A percentile compares a stretch with the other conserved stretches of the same genome.
phyloP scores from a whole-genome alignment of 2,329 filamentous ascomycete species.

The Coniella vitis region DNA sequence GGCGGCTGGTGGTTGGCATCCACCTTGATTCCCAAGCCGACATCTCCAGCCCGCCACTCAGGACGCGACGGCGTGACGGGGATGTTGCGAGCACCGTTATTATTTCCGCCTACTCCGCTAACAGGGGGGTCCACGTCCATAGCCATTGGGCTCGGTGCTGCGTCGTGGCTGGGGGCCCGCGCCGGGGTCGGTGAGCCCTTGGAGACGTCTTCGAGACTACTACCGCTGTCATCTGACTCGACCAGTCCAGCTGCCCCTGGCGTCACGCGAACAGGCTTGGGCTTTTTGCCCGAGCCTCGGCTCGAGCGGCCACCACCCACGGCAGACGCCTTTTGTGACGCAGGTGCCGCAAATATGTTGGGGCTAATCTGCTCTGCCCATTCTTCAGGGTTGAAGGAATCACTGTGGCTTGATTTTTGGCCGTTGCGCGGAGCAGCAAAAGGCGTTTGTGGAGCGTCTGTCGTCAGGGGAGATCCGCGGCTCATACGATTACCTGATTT shows the following conservation, averaged over 20 bases:
- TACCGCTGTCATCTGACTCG: slow-evolving; percentile 39
- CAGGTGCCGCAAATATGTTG: slow-evolving; percentile 46
- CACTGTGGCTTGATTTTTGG: slow-evolving; percentile 18
- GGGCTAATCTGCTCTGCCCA: slow-evolving; percentile 50
- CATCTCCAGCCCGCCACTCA: slow-evolving; percentile 51
- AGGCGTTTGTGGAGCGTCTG: slow-evolving; percentile 16
- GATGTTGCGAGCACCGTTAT: slow-evolving; percentile 47
- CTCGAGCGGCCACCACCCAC: slow-evolving; percentile 39
- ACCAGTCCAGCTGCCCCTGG: slow-evolving; percentile 38
- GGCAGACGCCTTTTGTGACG: slow-evolving; percentile 29
- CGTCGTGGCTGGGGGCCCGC: slow-evolving; percentile 3
- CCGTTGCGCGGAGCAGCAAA: slow-evolving; percentile 18
- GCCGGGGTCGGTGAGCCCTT: slow-evolving; percentile 18
- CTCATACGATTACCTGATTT: slow-evolving; percentile 34
- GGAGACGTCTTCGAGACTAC: slow-evolving; percentile 27
- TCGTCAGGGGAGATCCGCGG: slow-evolving; percentile 33
- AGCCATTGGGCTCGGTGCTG: slow-evolving; percentile 44
- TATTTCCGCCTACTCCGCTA: slow-evolving; percentile 22
- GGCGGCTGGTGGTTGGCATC: too few species aligned
- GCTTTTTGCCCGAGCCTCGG: slow-evolving; percentile 49
- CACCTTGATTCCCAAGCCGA: slow-evolving; percentile 23
- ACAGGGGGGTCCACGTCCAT: slow-evolving; percentile 60
- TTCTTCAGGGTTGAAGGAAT: slow-evolving; percentile 42
- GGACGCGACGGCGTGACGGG: slow-evolving; percentile 51
- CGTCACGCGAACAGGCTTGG: slow-evolving; percentile 49